These are phyloP conservation scores for Mycena maculata DNA, from an alignment of 768 basidiomycete genomes.

Conservation along the genomic window DNA sequence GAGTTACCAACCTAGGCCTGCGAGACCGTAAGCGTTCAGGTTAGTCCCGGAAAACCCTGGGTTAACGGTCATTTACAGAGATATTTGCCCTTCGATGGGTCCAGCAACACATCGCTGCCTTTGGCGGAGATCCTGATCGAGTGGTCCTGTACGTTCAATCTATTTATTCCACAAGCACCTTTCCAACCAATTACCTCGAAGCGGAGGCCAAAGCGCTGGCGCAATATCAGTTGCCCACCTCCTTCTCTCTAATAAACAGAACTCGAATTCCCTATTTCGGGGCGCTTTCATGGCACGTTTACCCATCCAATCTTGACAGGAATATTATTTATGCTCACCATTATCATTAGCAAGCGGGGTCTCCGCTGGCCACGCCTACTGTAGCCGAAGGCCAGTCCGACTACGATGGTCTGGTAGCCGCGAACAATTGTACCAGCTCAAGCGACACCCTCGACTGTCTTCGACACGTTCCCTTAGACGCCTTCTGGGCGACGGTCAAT, in stretches of 20 bases:
- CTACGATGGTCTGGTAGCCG: conserved; percentile 19
- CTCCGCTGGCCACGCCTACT: not conserved
- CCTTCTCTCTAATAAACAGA: conserved; percentile 11
- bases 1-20: conserved; percentile 31
- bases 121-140: conserved; percentile 13
- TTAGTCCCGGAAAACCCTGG: not conserved
- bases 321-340: not conserved
- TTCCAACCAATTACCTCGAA: not conserved
- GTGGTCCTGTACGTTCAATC: conserved; percentile 22
- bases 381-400: not conserved
- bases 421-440: conserved; percentile 38
- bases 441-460: conserved; percentile 49
- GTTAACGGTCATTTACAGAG: not conserved
- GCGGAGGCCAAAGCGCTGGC: conserved; percentile 25
- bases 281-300: conserved; percentile 29
- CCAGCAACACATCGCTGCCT: conserved; percentile 9
- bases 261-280: conserved; percentile 13
- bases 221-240: conserved; percentile 13
- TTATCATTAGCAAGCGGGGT: conserved; percentile 5
- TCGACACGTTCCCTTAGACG: conserved; percentile 43
- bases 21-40: conserved; percentile 29
- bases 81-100: conserved; percentile 29
- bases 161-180: too few relatives aligned
- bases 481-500: conserved; percentile 47
- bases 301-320: too few relatives aligned